Evolutionary conservation across 768 basidiomycete genomes (phyloP).

Genomic region (Brasilioporus rufonigricans): DNA sequence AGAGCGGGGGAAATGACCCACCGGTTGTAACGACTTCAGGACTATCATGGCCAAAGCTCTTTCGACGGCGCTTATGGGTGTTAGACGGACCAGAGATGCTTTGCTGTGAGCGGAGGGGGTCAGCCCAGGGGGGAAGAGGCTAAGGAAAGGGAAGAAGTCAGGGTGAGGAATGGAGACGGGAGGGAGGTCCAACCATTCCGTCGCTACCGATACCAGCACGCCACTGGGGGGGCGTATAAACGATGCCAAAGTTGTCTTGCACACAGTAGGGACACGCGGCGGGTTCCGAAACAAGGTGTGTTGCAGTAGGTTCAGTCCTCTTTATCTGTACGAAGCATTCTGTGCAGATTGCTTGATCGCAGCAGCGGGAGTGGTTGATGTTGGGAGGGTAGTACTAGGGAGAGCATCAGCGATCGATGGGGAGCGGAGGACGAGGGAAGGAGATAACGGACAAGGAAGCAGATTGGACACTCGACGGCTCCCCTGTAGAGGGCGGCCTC

Average conservation of each 20-base stretch:
- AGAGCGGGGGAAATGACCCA: slow-evolving; percentile 33
- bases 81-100: slow-evolving; percentile 38
- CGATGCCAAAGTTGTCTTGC: slow-evolving; percentile 93
- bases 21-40: slow-evolving; percentile 92
- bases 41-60: slow-evolving; percentile 83
- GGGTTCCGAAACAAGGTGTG: slow-evolving; percentile 94
- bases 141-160: slow-evolving; percentile 15
- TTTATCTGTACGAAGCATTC: slow-evolving; percentile 99
- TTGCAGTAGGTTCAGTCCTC: slow-evolving; percentile 90
- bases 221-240: slow-evolving; percentile 83
- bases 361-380: slow-evolving; percentile 96
- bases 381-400: slow-evolving; percentile 93
- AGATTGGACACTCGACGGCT: slow-evolving; percentile 95
- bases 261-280: slow-evolving; percentile 98
- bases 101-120: slow-evolving; percentile 48
- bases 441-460: slow-evolving; percentile 77
- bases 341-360: slow-evolving; percentile 97
- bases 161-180: neutral
- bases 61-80: slow-evolving; percentile 73
- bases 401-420: slow-evolving; percentile 22
- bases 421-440: slow-evolving; percentile 9
- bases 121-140: slow-evolving; percentile 49
- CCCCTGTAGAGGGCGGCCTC: slow-evolving; percentile 82
- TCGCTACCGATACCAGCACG: slow-evolving; percentile 77
- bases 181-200: slow-evolving; percentile 50